These are phyloP conservation scores for Barnettozyma vustinii DNA, from an alignment of 805 yeast species.

Conservation along the genomic window DNA sequence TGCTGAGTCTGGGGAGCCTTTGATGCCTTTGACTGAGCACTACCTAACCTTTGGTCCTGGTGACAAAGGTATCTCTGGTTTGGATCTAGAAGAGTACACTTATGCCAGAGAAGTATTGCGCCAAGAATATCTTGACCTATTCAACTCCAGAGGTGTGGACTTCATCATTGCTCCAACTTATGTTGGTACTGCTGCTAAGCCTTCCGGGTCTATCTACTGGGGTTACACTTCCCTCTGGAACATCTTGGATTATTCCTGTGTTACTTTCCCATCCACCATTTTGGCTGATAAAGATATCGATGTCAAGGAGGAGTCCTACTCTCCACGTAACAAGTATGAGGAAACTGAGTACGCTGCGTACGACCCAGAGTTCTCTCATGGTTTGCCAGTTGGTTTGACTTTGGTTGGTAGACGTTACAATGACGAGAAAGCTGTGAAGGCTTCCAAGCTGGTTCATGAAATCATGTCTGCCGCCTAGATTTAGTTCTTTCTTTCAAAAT, in stretches of 20 bases:
- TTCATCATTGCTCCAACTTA: constrained; percentile 64
- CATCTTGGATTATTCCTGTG: constrained; percentile 64
- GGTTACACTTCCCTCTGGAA: constrained; percentile 76
- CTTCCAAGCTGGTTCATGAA: constrained; percentile 26
- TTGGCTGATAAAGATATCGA: constrained; percentile 40
- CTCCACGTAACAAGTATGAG: constrained; percentile 21
- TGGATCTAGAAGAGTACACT: constrained; percentile 53
- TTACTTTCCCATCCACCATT: constrained; percentile 50
- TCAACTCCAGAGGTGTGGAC: constrained; percentile 53
- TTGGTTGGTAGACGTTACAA: constrained; percentile 45
- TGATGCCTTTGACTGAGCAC: constrained; percentile 58
- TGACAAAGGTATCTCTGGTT: constrained; percentile 37
- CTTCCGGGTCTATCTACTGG: constrained; percentile 65
- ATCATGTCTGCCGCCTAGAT: constrained; percentile 1
- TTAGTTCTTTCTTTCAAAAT: not conserved
- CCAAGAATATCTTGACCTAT: constrained; percentile 48
- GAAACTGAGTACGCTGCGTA: constrained; percentile 30
- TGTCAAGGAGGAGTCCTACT: constrained; percentile 31
- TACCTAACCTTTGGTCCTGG: constrained; percentile 55
- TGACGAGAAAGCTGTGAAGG: constrained; percentile 44
- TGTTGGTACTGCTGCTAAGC: constrained; percentile 66
- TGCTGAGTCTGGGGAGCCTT: constrained; percentile 63
- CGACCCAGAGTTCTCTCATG: constrained; percentile 44
- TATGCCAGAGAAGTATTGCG: constrained; percentile 52
- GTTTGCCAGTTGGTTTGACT: constrained; percentile 49